Percentiles rank a stretch among this genome's conserved stretches.
Evolutionary conservation across 306 rosid genomes (phyloP).

Genomic region (Myrica gale): DNA sequence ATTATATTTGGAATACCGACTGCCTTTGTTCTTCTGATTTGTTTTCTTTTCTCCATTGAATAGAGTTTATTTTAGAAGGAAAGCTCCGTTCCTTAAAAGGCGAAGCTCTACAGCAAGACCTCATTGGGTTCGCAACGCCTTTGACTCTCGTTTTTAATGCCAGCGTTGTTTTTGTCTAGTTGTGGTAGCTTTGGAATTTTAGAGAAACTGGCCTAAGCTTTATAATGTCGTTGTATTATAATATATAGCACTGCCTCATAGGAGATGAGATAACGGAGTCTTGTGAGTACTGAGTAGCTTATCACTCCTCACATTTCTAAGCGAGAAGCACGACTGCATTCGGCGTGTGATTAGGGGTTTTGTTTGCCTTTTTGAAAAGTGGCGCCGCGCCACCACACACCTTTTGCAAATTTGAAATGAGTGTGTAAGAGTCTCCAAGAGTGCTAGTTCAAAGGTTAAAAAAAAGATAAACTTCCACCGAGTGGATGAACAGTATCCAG

Average conservation of each 20-base stretch:
- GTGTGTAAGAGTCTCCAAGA: too few species aligned
- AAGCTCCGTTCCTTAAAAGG: neutral
- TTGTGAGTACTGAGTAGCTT: neutral
- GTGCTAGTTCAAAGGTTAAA: too few species aligned
- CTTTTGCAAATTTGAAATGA: neutral
- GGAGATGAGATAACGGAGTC: slow-evolving; percentile 32
- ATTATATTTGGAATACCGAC: too few species aligned
- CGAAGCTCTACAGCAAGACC: neutral
- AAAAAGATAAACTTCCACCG: too few species aligned
- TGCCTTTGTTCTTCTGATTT: too few species aligned
- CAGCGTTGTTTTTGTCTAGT: neutral
- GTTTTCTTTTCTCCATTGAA: too few species aligned
- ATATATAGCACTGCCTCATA: slow-evolving; percentile 24
- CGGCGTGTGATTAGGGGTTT: slow-evolving; percentile 11
- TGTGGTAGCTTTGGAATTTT: neutral
- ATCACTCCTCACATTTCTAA: neutral
- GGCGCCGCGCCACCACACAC: neutral
- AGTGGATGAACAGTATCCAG: too few species aligned
- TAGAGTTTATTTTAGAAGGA: neutral
- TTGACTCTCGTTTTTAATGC: neutral
- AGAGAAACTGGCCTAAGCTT: neutral
- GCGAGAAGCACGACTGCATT: neutral
- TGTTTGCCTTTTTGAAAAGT: neutral
- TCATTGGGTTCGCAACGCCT: neutral
- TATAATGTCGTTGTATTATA: slow-evolving; percentile 28